Percentiles rank a stretch among this genome's conserved stretches.
phyloP scores from a whole-genome alignment of 1,139 yeast species.

The Pichia sp. region DNA sequence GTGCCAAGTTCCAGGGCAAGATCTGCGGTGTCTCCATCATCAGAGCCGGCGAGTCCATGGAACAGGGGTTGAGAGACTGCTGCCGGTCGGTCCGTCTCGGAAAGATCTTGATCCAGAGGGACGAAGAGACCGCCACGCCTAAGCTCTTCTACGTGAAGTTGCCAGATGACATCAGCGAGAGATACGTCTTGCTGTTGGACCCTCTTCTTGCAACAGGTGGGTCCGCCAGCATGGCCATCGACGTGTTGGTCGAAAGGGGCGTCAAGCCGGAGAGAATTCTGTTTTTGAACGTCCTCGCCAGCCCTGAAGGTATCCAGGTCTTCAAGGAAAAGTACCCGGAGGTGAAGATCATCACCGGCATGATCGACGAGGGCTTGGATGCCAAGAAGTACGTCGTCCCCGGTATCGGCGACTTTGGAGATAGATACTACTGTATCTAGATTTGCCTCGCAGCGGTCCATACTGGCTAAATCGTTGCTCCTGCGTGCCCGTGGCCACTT shows the following conservation, averaged over 20 bases:
- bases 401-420: constrained; percentile 97
- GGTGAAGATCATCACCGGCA: constrained; percentile 88
- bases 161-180: constrained; percentile 83
- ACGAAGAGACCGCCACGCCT: constrained; percentile 84
- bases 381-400: constrained; percentile 84
- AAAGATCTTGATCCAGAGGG: constrained; percentile 92
- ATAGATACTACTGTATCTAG: constrained; percentile 87
- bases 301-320: constrained; percentile 86
- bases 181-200: constrained; percentile 86
- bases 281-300: constrained; percentile 84
- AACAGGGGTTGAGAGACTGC: constrained; percentile 93
- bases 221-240: constrained; percentile 94
- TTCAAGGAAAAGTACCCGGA: constrained; percentile 78
- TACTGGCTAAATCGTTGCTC: too few relatives aligned
- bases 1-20: constrained; percentile 83
- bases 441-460: too few relatives aligned
- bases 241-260: constrained; percentile 80
- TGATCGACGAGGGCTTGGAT: constrained; percentile 80
- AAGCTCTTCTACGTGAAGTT: constrained; percentile 84
- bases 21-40: constrained; percentile 97
- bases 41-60: constrained; percentile 98
- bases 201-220: constrained; percentile 99
- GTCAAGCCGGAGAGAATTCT: constrained; percentile 82
- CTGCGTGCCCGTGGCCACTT: not conserved
- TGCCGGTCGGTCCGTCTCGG: constrained; percentile 95